Base-by-base conservation (phyloP, 2,329 filamentous ascomycete species). In the Metarhizium anisopliae region DNA sequence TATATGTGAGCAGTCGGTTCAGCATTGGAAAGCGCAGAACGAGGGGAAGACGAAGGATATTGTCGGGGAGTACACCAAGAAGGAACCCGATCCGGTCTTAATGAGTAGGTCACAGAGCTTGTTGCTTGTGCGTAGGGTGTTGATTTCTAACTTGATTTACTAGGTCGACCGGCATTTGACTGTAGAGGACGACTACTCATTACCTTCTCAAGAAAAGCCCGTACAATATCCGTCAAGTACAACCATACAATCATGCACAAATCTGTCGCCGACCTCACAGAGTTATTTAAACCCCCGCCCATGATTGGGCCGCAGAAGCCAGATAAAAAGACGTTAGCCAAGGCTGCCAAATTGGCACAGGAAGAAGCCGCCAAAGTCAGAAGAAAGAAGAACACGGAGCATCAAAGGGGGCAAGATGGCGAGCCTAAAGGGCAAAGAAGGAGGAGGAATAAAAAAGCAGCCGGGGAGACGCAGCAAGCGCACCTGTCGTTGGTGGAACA, bases 141-240 rank as follows among this genome's bases (percentile, higher is more conserved):
- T 14, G 0, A 32, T 16, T 8, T 32, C 32, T 45, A 10, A 40
- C 4, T 4, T 18, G 29, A 2, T 30, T 38, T 36, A 45, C 18
- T 59, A 81, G 78, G 68, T 32, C 78, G 81, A 14, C 81, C 81
- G 53, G 81, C 81, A 0, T 84, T 83, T 59, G 80, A 84, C 61
- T 84, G 81, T 57, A 74, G 77, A 42, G 81, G 81, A 18, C 70
- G 71, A 0, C 64, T 83, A 18, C 72, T 67, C 2, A 72, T 84
- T 47, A 64, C 72, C 1, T 83, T 84, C 59, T 72, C 74, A 6
- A 76, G 74, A 55, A 71, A 70, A 29, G 73, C 68, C 35, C 74
- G 75, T 36, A 67, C 70, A 8, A 76, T 84, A 43, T 71, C 74
- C 11, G 69, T 83, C 54, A 78, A 77, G 56, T 83, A 83, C 61